Conservation (phyloP, 1,139 yeast species). For the Kodamaea sp. region DNA sequence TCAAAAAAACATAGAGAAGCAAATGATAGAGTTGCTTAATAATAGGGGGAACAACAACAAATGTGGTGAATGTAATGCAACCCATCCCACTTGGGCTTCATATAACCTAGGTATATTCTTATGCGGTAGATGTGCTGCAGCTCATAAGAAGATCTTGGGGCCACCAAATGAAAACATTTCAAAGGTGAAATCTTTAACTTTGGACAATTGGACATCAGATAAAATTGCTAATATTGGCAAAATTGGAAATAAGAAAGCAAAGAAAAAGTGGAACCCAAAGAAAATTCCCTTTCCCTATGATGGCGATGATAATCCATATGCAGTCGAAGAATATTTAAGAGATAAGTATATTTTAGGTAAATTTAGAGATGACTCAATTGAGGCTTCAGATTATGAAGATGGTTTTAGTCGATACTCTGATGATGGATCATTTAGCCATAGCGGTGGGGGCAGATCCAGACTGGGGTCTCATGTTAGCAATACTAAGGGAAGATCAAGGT, state of each 20-base stretch:
- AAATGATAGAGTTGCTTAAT: constrained; percentile 44
- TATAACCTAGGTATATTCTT: constrained; percentile 57
- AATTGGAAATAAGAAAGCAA: constrained; percentile 65
- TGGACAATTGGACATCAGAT: constrained; percentile 71
- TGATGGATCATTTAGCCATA: constrained; percentile 7
- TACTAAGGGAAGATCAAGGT: constrained; percentile 2
- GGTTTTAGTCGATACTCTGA: constrained; percentile 16
- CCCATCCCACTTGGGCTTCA: constrained; percentile 60
- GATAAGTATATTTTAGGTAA: constrained; percentile 49
- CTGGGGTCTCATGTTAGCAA: constrained; percentile 7
- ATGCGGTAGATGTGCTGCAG: constrained; percentile 77
- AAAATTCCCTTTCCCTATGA: constrained; percentile 67
- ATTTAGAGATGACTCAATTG: constrained; percentile 36
- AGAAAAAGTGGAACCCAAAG: constrained; percentile 59
- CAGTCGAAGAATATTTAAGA: constrained; percentile 48
- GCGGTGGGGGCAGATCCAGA: constrained; percentile 7
- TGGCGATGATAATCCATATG: constrained; percentile 50
- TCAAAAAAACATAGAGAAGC: constrained; percentile 38
- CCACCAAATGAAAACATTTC: constrained; percentile 47
- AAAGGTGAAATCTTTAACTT: constrained; percentile 72
- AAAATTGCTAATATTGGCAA: constrained; percentile 55
- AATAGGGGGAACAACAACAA: constrained; percentile 45
- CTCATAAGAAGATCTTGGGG: constrained; percentile 71
- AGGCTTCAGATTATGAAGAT: constrained; percentile 24
- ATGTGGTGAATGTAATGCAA: constrained; percentile 70